A percentile compares a stretch with the other conserved stretches of the same genome.
These are phyloP conservation scores for Lactarius sp. DNA, from an alignment of 768 basidiomycete species.

Conservation along the genomic window DNA sequence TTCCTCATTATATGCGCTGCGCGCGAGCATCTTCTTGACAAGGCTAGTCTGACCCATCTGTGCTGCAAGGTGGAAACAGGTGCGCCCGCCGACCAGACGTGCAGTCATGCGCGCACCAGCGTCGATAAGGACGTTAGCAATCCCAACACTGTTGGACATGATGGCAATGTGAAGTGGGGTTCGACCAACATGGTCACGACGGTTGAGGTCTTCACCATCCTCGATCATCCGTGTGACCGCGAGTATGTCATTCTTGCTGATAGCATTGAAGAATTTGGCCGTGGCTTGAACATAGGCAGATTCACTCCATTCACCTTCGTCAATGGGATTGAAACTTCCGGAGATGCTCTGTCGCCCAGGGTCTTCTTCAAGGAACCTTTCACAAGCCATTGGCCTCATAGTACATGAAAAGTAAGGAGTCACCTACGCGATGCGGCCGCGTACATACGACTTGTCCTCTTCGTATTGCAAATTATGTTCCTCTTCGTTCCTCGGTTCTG, in stretches of 20 bases:
- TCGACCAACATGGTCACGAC: slow-evolving; percentile 58
- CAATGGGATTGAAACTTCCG: slow-evolving; percentile 62
- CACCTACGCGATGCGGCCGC: slow-evolving; percentile 30
- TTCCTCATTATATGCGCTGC: slow-evolving; percentile 37
- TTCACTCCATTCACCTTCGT: slow-evolving; percentile 60
- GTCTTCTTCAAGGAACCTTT: slow-evolving; percentile 54
- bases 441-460: slow-evolving; percentile 50
- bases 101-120: slow-evolving; percentile 52
- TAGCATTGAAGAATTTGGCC: slow-evolving; percentile 53
- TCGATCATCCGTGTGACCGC: slow-evolving; percentile 39
- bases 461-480: slow-evolving; percentile 48
- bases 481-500: slow-evolving; percentile 50
- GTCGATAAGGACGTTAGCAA: slow-evolving; percentile 49
- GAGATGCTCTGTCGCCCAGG: slow-evolving; percentile 58
- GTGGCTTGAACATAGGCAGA: slow-evolving; percentile 54
- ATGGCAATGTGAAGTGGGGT: slow-evolving; percentile 57
- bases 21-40: slow-evolving; percentile 47
- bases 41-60: slow-evolving; percentile 41
- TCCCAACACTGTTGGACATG: slow-evolving; percentile 40
- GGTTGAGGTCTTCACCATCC: slow-evolving; percentile 44
- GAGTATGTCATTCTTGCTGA: slow-evolving; percentile 42
- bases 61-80: slow-evolving; percentile 52
- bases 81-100: slow-evolving; percentile 52
- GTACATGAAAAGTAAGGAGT: not conserved
- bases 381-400: not conserved